Percentiles rank a stretch among this genome's conserved stretches.
phyloP scores from a whole-genome alignment of 495 filamentous ascomycete genomes.

The Neurospora sp. region DNA sequence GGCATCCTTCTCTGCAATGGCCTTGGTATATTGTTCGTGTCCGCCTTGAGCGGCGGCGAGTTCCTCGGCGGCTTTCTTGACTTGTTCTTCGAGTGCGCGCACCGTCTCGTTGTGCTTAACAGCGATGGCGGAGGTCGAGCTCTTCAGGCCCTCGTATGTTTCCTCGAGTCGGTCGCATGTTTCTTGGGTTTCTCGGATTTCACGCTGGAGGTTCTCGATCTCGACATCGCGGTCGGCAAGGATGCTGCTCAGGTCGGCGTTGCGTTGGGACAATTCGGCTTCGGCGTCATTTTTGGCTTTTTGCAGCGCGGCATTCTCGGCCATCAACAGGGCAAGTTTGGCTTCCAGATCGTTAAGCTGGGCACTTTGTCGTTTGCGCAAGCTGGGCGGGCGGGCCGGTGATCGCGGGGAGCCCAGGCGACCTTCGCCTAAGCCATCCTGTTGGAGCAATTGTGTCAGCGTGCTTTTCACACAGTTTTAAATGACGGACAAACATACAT shows the following conservation, averaged over 20 bases:
- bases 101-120: constrained; percentile 57
- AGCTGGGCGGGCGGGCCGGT: constrained; percentile 89
- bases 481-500: constrained; percentile 46
- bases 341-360: constrained; percentile 78
- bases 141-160: constrained; percentile 70
- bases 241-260: constrained; percentile 22
- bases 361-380: constrained; percentile 92
- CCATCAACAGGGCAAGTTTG: constrained; percentile 65
- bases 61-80: constrained; percentile 45
- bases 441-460: constrained; percentile 2
- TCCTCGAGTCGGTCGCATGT: constrained; percentile 68
- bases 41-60: constrained; percentile 51
- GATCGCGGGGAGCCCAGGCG: constrained; percentile 79
- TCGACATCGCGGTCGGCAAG: constrained; percentile 63
- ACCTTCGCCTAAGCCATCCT: constrained; percentile 95
- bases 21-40: constrained; percentile 46
- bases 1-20: constrained; percentile 70
- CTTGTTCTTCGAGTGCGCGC: constrained; percentile 50
- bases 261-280: constrained; percentile 29
- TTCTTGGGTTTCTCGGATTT: constrained; percentile 65
- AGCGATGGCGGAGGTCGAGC: constrained; percentile 63
- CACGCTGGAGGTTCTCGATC: constrained; percentile 67
- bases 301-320: constrained; percentile 69
- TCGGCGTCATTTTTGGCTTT: constrained; percentile 64
- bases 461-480: constrained; percentile 1